Percentiles rank a stretch among this genome's conserved stretches.
phyloP scores from a whole-genome alignment of 2,329 filamentous ascomycete genomes.

The Xylariales sp. region DNA sequence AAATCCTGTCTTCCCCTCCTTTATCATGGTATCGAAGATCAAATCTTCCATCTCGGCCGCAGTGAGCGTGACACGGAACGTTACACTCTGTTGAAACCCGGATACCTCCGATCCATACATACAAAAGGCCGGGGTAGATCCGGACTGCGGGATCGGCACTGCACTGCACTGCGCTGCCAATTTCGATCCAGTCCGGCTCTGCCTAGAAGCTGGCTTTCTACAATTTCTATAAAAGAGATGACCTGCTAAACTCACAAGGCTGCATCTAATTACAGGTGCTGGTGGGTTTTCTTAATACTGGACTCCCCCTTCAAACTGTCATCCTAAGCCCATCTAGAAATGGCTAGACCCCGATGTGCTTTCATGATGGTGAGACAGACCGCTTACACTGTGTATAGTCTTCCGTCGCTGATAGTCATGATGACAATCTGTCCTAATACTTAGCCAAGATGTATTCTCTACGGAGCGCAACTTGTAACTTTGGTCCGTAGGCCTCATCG shows the following conservation, averaged over 20 bases:
- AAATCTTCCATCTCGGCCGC: conserved; percentile 17
- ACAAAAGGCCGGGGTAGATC: conserved; percentile 34
- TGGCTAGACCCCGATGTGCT: conserved; percentile 7
- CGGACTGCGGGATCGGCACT: conserved; percentile 35
- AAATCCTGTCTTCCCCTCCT: background rate
- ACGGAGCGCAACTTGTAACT: background rate
- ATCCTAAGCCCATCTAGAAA: background rate
- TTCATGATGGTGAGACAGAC: conserved; percentile 22
- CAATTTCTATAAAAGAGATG: background rate
- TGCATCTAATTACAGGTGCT: conserved; percentile 1
- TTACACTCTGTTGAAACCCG: conserved; percentile 33
- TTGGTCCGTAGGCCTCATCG: conserved; percentile 12
- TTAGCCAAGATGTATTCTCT: conserved; percentile 13
- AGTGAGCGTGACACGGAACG: conserved; percentile 31
- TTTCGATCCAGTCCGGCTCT: conserved; percentile 20
- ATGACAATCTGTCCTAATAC: conserved; percentile 20
- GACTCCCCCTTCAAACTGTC: background rate
- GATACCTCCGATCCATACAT: conserved; percentile 26
- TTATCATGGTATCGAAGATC: conserved; percentile 12
- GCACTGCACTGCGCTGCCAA: conserved; percentile 13
- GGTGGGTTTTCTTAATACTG: background rate
- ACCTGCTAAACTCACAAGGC: conserved; percentile 12
- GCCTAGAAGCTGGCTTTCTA: conserved; percentile 1
- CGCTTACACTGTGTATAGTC: conserved; percentile 33
- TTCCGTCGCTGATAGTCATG: background rate